Base-by-base conservation (phyloP, 352 stramenopile species). In the Phytophthora citrophthora region DNA sequence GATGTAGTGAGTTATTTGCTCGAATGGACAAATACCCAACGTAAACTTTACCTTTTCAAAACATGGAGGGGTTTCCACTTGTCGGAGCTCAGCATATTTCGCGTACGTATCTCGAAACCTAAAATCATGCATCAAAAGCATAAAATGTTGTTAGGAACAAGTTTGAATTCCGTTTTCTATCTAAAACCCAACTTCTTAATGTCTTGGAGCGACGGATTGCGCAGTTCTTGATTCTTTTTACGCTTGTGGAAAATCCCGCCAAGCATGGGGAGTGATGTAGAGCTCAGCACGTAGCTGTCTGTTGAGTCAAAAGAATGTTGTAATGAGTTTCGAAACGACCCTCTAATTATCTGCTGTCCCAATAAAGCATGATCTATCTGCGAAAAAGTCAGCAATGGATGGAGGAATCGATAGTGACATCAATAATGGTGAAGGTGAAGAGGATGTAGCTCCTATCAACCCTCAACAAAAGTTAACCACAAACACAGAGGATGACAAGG, bases 231-330 rank as follows among this genome's bases (percentile, higher is more conserved):
- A 41, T 69, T 86, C 70, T 93, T 93, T 74, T 88, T 90, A 38
- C 80, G 81, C 70, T 93, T 93, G 43, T 89, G 68, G 63, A 93
- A 93, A 58, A 93, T 87, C 41, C 83, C 76, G 41, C 77, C 76
- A 26, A 93, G 72, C 84, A 93, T 91, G 15, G 20, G 20, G 29
- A 16, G 52, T 40, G 29, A 38, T 4, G 11, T 41, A 24, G 31
- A 54, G 29, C 24, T 39, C 23, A 49, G 46, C 34, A 53, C 34
- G 50, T 50, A 43, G 38, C 27, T 52, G 31, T 41, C 43, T 16
- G 24, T 15, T 13, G 8, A 26, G 9, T 18, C 15, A 52, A 40
- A 48, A 10, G 8, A 34, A 34, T 34, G 4, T 34, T 13, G 29
- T 16, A 56, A 65, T 55, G 29, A 70, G 68, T 76, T 76, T 72